These are phyloP conservation scores for Elsinoe australis DNA, from an alignment of 2,329 filamentous ascomycete genomes.

Conservation along the genomic window DNA sequence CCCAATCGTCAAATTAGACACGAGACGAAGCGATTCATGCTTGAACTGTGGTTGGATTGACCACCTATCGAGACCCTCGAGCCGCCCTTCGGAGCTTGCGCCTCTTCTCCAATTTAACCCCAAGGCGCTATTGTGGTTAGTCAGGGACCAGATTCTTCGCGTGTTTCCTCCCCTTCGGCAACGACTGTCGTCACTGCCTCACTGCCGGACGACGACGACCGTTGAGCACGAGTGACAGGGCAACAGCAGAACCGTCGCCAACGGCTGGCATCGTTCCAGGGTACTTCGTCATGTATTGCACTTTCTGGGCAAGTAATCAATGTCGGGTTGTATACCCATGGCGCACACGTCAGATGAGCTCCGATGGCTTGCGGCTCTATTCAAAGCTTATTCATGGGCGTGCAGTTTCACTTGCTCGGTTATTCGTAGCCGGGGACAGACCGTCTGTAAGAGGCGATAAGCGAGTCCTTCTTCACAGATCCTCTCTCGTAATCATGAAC, in stretches of 20 bases:
- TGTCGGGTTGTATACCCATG: no score
- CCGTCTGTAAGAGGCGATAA: conserved; percentile 7
- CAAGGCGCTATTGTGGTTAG: no score
- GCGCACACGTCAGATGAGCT: no score
- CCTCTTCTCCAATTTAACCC: not conserved
- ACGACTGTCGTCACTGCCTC: no score
- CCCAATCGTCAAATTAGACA: conserved; percentile 1
- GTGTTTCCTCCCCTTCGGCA: no score
- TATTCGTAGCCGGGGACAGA: not conserved
- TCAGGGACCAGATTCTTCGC: no score
- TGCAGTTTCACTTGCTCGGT: conserved; percentile 12
- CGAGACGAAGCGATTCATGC: not conserved
- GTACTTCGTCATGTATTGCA: no score
- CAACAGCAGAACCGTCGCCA: no score
- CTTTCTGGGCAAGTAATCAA: no score
- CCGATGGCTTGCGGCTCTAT: conserved; percentile 8
- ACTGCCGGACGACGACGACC: not conserved
- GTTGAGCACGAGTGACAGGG: conserved; percentile 3
- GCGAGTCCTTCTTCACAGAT: not conserved
- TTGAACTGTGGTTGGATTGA: not conserved
- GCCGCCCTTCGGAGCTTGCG: not conserved
- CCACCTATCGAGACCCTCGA: not conserved
- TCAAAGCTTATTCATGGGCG: not conserved
- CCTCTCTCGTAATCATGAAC: not conserved
- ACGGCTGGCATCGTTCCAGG: no score